A percentile compares a stretch with the other conserved stretches of the same genome.
These are phyloP conservation scores for Cutaneotrichosporon dermatis DNA, from an alignment of 1,284 basidiomycete species.

Conservation along the genomic window DNA sequence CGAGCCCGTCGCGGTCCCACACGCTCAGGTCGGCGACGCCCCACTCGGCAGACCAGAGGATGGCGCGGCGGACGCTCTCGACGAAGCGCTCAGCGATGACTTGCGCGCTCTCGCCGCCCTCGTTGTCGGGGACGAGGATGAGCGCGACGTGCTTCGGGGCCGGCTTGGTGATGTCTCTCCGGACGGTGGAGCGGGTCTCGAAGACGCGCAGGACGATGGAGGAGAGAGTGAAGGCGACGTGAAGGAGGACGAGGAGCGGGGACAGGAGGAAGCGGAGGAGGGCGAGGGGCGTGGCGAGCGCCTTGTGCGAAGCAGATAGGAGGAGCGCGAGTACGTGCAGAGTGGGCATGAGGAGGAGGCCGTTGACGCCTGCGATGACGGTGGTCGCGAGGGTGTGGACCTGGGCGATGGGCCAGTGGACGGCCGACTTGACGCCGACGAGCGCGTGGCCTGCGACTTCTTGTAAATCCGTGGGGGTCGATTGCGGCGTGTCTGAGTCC, in stretches of 20 bases:
- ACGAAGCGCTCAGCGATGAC: slow-evolving; percentile 16
- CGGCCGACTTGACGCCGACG: too few species aligned
- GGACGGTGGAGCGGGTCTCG: slow-evolving; percentile 16
- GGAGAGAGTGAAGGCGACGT: slow-evolving; percentile 32
- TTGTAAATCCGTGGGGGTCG: too few species aligned
- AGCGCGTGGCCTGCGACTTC: too few species aligned
- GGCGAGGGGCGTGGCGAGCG: neutral
- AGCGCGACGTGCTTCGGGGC: slow-evolving; percentile 23
- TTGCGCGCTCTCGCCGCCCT: slow-evolving; percentile 3
- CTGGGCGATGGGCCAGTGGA: too few species aligned
- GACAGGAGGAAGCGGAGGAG: slow-evolving; percentile 14
- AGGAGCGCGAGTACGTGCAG: neutral
- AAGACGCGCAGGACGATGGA: slow-evolving; percentile 34
- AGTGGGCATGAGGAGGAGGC: neutral
- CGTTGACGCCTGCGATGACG: neutral
- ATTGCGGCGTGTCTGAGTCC: too few species aligned
- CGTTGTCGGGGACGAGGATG: slow-evolving; percentile 15
- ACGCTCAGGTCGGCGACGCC: slow-evolving; percentile 34
- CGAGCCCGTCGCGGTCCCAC: slow-evolving; percentile 24
- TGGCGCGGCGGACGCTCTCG: slow-evolving; percentile 26
- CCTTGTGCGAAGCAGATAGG: neutral
- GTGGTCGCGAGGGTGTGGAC: too few species aligned
- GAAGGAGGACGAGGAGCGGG: slow-evolving; percentile 33
- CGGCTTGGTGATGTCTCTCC: slow-evolving; percentile 11
- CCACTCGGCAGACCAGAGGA: slow-evolving; percentile 31